Evolutionary conservation across 805 yeast species (phyloP), one percentile per base, ranked within the genome.

Genomic region (Starmerella khaoyaiensis): DNA sequence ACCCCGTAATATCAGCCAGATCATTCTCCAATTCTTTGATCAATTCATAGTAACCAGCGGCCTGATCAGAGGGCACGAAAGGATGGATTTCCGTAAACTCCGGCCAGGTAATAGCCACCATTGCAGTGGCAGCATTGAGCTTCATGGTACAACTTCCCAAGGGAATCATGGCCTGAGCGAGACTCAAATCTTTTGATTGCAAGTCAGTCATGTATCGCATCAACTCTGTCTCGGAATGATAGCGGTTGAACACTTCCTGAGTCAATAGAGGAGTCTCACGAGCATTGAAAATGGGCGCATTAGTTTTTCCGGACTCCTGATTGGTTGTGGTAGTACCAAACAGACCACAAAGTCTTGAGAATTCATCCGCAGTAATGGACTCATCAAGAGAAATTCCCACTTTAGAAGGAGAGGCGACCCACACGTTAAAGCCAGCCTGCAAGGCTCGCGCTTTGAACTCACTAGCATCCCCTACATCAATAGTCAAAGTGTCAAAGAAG

Each of bases 81-180:
- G 98, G 98, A 58, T 90, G 98, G 34, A 90, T 66, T 18, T 73
- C 68, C 28, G 77, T 71, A 59, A 90, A 86, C 48, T 90, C 94
- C 17, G 95, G 95, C 79, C 94, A 84, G 3, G 95, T 77, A 37
- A 90, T 68, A 31, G 97, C 90, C 45, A 74, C 71, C 97, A 90
- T 90, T 56, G 83, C 87, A 7, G 84, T 93, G 1, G 97, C 87
- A 37, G 94, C 79, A 56, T 90, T 90, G 54, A 90, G 69, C 60
- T 90, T 90, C 98, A 90, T 90, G 15, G 98, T 90, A 66, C 98
- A 90, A 6, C 95, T 82, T 19, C 98, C 98, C 45, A 90, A 69
- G 17, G 98, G 93, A 45, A 90, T 90, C 98, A 90, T 90, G 4
- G 96, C 80, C 54, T 84, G 79, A 9, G 97, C 95, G 41, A 90